Evolutionary conservation across 2,329 filamentous ascomycete species (phyloP), one percentile per base, ranked within the genome.

Genomic region (Neocatenulostroma microsporum): DNA sequence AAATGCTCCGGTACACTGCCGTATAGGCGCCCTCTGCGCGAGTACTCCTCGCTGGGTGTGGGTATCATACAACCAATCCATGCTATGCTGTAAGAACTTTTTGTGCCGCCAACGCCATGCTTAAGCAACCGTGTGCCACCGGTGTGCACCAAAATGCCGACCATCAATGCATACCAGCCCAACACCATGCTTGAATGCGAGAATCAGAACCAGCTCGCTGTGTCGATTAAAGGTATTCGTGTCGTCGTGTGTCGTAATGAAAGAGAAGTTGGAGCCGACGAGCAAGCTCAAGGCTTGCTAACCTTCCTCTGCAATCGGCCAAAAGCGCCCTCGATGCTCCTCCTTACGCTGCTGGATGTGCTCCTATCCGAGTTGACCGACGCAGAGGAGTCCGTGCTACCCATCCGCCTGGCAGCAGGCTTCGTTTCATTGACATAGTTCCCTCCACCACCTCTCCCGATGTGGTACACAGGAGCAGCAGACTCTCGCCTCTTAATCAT

Each of bases 381-480:
- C 5, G 32, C 33, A 10, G 15, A 13, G 8, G 41, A 43, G 13
- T 31, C 41, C 5, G 37, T 29, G 21, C 28, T 34, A 20, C 24
- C 37, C 20, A 18, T 30, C n/a, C 41, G 19, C 23, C n/a, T n/a
- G 17, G 10, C 18, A n/a, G n/a, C n/a, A 21, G 30, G 18, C 18
- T 28, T 33, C n/a, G 30, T 23, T 47, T 66, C 62, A 30, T 64
- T 55, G 40, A 69, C 55, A 27, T 49, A 47, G 57, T 80, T 80
- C 34, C 73, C 76, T 10, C 70, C 72, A 26, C 76, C 76, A 14
- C 76, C 76, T 29, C 76, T 68, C 28, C 76, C 76, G 45, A 79
- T 71, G 55, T 78, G 73, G 66, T 78, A 80, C 43, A 80, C 69
- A 13, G 76, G 76, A 2, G 75, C 74, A 18, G 46, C 44, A 28